Base-by-base conservation (phyloP, 2,329 filamentous ascomycete species). In the Trichoderma gracile region DNA sequence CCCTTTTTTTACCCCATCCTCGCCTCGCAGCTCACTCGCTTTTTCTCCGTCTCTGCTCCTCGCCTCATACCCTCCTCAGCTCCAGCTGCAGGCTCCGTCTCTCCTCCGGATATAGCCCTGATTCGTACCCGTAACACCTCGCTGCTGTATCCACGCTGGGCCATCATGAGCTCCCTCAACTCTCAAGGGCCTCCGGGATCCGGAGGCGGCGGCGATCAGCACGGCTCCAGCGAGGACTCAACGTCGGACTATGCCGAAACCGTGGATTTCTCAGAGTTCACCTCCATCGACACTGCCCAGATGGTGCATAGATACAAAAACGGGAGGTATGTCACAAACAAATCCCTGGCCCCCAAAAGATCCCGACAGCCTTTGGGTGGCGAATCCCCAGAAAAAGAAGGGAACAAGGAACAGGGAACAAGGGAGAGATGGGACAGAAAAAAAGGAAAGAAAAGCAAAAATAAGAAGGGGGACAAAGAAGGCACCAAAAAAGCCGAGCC, bases 201-300 rank as follows among this genome's bases (percentile, higher is more conserved):
- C 42, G 74, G 49, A 52, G 49, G 73, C 71, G 55, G 73, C 70
- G 55, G 58, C 43, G 68, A 71, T 27, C 69, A 53, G 19, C 42
- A 45, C 21, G 68, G 69, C 42, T 66, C 68, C 47, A 60, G 68
- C 6, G 72, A 74, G 23, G 72, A 75, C 33, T 69, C 71, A 66
- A 76, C 75, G 17, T 80, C 78, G 21, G 78, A 80, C 67, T 80
- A 79, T 63, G 74, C 69, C 45, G 75, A 72, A 15, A 79, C 77
- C 8, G 56, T 75, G 47, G 69, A 70, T 23, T 73, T 75, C 12
- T 80, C 78, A 14, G 76, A 78, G 64, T 78, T 80, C 62, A 79
- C 78, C 3, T 78, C 77, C 3, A 72, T 79, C 55, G 75, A 76
- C 58, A 75, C 76, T 6, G 69, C 69, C 9, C 66, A 66, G 23